These are phyloP conservation scores for Oehlia diaphana DNA, from an alignment of 192 early-diverging fungal genomes.

Conservation along the genomic window DNA sequence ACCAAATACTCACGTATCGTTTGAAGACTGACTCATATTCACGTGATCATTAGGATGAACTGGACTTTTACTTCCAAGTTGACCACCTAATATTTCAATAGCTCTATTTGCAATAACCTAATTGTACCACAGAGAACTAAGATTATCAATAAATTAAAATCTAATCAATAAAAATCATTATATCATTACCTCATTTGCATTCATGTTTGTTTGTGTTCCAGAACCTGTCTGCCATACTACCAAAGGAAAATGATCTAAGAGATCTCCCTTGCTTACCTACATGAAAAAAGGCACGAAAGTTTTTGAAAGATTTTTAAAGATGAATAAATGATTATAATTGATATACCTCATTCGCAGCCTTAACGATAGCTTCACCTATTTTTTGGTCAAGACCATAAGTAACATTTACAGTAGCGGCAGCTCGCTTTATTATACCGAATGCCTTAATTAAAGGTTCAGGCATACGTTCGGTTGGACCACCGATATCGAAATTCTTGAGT, in stretches of 20 bases:
- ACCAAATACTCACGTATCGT: slow-evolving; percentile 77
- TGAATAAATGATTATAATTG: neutral
- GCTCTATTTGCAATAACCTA: slow-evolving; percentile 98
- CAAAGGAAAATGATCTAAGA: slow-evolving; percentile 96
- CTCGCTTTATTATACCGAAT: slow-evolving; percentile 94
- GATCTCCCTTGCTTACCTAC: slow-evolving; percentile 85
- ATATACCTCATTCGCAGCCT: slow-evolving; percentile 80
- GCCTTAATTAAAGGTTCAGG: slow-evolving; percentile 94
- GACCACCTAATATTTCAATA: slow-evolving; percentile 89
- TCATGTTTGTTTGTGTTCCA: slow-evolving; percentile 99
- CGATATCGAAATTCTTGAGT: slow-evolving; percentile 97
- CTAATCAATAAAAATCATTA: slow-evolving; percentile 9
- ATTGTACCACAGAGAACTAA: neutral
- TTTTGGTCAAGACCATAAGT: slow-evolving; percentile 80
- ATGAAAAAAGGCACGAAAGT: slow-evolving; percentile 1
- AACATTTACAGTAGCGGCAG: slow-evolving; percentile 93
- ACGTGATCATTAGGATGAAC: slow-evolving; percentile 99
- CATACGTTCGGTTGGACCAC: slow-evolving; percentile 90
- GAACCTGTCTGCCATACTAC: slow-evolving; percentile 99
- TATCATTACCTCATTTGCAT: slow-evolving; percentile 71
- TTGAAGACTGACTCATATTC: slow-evolving; percentile 98
- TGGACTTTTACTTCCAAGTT: slow-evolving; percentile 89
- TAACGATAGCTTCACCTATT: slow-evolving; percentile 85
- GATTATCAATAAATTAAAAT: neutral
- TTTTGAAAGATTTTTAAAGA: neutral